phyloP scores from a whole-genome alignment of 2,329 filamentous ascomycete species.

The Aureobasidium mangrovei region DNA sequence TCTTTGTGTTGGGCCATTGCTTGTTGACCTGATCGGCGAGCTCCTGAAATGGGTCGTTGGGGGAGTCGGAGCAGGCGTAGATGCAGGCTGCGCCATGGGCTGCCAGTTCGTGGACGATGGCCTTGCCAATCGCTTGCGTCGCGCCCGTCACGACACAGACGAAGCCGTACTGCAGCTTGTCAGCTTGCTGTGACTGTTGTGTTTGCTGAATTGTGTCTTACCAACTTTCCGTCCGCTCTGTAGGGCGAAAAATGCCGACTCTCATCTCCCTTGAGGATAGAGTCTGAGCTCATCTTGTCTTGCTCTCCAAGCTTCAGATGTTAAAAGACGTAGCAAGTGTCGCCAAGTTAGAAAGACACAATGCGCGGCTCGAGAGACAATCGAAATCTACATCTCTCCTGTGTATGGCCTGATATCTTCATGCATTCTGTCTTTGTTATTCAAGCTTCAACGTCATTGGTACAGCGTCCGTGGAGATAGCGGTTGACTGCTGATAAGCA shows the following conservation, averaged over 20 bases:
- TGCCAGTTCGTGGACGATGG: constrained; percentile 54
- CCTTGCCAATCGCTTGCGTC: constrained; percentile 50
- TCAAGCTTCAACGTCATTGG: constrained; percentile 12
- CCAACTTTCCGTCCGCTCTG: constrained; percentile 49
- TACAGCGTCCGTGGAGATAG: constrained; percentile 13
- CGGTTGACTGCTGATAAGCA: constrained; percentile 4
- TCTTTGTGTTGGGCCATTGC: constrained; percentile 46
- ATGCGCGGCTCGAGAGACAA: not conserved
- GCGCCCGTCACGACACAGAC: constrained; percentile 57
- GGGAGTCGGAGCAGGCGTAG: constrained; percentile 47
- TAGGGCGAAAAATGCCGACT: constrained; percentile 48
- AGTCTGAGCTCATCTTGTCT: constrained; percentile 5
- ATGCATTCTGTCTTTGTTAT: constrained; percentile 13
- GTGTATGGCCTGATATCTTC: not conserved
- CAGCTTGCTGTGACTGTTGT: not conserved
- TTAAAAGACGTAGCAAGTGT: not conserved
- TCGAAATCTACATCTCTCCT: not conserved
- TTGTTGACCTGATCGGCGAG: constrained; percentile 37
- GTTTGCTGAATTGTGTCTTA: constrained; percentile 24
- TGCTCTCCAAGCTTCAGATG: not conserved
- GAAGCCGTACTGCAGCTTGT: constrained; percentile 46
- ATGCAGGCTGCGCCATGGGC: constrained; percentile 57
- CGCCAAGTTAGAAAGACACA: not conserved
- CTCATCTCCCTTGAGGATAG: constrained; percentile 15
- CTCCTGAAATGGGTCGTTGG: constrained; percentile 33